Percentiles rank a stretch among this genome's conserved stretches.
Evolutionary conservation across 768 basidiomycete species (phyloP).

Genomic region (Leucocoprinus leucothites): DNA sequence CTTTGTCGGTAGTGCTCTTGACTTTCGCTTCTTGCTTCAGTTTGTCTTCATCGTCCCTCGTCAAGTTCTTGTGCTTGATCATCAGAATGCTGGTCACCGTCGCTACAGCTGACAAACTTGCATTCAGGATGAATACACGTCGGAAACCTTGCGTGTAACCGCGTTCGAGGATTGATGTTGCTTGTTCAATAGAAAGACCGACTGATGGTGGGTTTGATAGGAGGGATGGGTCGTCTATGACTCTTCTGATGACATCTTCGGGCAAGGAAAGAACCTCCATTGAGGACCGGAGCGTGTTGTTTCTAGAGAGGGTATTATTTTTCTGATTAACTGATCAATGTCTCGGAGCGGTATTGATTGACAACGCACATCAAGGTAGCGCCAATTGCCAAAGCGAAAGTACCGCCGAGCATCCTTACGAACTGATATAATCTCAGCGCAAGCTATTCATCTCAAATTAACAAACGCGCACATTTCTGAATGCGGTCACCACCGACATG

Average conservation of each 20-base stretch:
- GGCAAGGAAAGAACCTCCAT: conserved; percentile 38
- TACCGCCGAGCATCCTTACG: conserved; percentile 66
- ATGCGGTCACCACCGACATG: conserved; percentile 74
- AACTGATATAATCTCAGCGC: conserved; percentile 38
- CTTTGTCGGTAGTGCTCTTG: neutral
- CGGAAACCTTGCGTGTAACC: conserved; percentile 59
- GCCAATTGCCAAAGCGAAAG: conserved; percentile 60
- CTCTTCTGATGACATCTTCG: conserved; percentile 31
- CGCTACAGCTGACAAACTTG: conserved; percentile 49
- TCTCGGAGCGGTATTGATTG: no score
- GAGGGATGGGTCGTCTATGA: conserved; percentile 47
- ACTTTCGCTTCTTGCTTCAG: conserved; percentile 39
- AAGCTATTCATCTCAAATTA: neutral
- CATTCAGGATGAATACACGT: conserved; percentile 59
- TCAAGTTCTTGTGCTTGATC: conserved; percentile 61
- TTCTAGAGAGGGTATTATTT: conserved; percentile 24
- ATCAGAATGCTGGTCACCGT: conserved; percentile 54
- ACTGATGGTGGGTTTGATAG: conserved; percentile 28
- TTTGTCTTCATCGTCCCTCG: conserved; percentile 50
- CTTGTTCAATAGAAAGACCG: conserved; percentile 34
- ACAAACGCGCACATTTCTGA: conserved; percentile 45
- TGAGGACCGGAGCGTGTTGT: conserved; percentile 44
- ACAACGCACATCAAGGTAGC: conserved; percentile 51
- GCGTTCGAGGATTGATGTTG: conserved; percentile 37
- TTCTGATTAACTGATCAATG: neutral